Conservation (phyloP, 495 filamentous ascomycete species). For the Geoglossum glabrum region DNA sequence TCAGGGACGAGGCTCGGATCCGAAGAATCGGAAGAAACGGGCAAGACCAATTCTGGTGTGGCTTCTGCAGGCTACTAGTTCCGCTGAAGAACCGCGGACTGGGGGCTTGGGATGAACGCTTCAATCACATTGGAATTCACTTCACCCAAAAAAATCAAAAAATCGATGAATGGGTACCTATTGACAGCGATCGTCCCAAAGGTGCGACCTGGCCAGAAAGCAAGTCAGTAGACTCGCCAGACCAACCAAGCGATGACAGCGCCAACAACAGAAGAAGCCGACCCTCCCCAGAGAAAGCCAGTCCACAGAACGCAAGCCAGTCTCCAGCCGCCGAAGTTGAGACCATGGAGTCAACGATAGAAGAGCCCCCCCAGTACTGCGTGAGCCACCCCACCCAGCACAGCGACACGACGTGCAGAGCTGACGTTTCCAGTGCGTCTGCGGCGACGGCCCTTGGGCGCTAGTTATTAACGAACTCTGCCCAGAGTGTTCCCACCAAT, state of each 20-base stretch:
- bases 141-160: constrained; percentile 31
- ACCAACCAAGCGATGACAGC: neutral
- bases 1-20: constrained; percentile 27
- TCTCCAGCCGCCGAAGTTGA: neutral
- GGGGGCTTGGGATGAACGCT: constrained; percentile 52
- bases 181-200: constrained; percentile 10
- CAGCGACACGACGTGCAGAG: neutral
- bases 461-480: neutral
- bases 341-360: neutral
- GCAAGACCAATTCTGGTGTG: constrained; percentile 68
- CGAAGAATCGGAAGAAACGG: constrained; percentile 50
- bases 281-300: neutral
- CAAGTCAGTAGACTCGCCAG: neutral
- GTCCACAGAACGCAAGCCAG: neutral
- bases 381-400: neutral
- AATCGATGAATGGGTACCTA: constrained; percentile 28
- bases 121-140: constrained; percentile 76
- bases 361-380: neutral
- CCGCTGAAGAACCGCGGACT: constrained; percentile 30
- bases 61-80: constrained; percentile 50
- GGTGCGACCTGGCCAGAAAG: neutral
- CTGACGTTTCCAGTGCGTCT: neutral
- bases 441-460: neutral
- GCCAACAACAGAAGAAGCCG: neutral
- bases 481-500: neutral